Evolutionary conservation across 345 rosid species (phyloP), one percentile per base, ranked within the genome.

Genomic region (Trapa incisa): DNA sequence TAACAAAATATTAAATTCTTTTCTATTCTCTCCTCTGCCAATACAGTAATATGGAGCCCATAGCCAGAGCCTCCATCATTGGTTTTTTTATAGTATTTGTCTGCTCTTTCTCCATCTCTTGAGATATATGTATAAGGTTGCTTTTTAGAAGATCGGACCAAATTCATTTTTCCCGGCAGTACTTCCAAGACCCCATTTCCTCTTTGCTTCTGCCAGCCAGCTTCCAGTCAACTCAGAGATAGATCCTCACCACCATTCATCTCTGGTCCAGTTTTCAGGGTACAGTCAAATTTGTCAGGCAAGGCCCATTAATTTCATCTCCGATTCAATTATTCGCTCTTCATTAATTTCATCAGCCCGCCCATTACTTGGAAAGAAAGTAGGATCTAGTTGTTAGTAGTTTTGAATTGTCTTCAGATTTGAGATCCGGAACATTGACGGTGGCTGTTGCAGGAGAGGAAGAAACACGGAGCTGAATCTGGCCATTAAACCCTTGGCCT

Each of bases 281-380:
- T 0, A 14, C 70, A 70, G 72, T 74, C 74, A 72, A 75, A 65
- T 65, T 38, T 68, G 1, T 43, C 36, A 60, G 91, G 85, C 82
- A 68, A 80, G 77, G 64, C 71, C 69, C 48, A 32, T 15, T 52
- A 53, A 64, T 10, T 66, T 38, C 56, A 14, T 43, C 15, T 50
- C 16, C 1, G 2, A 16, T 47, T 13, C 43, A 8, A 35, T 37
- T 14, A 15, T 11, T 13, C 2, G 17, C 37, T 29, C 13, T 64
- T 41, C 43, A n/a, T n/a, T 22, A 22, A 47, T 61, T 41, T 8
- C 43, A 8, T 41, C 43, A 41, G 43, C 43, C 68, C 50, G 56
- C 73, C 66, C 67, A 71, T 80, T 56, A 75, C 10, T 70, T 64
- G 22, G 68, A 33, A 32, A 35, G 38, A 10, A 32, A 9, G 38